Evolutionary conservation across 257 asterid genomes (phyloP), one percentile per base, ranked within the genome.

Genomic region (Coffea canephora): DNA sequence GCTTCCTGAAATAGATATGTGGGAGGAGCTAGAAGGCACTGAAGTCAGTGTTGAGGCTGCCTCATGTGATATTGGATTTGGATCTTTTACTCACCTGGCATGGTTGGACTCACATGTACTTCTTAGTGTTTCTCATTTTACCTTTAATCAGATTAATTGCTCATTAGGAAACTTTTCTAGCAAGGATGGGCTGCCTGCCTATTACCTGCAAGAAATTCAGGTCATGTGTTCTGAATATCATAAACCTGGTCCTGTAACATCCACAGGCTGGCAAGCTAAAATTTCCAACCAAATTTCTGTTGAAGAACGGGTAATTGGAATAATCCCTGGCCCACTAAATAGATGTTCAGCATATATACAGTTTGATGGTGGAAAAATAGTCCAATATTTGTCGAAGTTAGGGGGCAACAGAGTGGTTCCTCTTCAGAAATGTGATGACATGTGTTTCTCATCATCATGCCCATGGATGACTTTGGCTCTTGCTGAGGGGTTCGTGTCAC

Each of bases 11-110:
- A 86, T 90, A 81, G 90, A 91, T 84, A 86, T 86, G 79, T 94
- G 97, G 99, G 99, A 96, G 83, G 97, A 89, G 80, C 88, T 96
- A 81, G 99, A 96, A 88, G 94, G 92, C 74, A 87, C 85, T 78
- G 84, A 82, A 77, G 84, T 94, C 79, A 79, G 79, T 83, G 83
- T 92, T 49, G 97, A 94, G 81, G 84, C 94, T 82, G 82, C 87
- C 61, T 79, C 86, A 74, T 82, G 84, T 83, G 90, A 79, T 82
- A 64, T 80, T 55, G 81, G 78, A 64, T 73, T 77, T 79, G 89
- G 88, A 54, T 80, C 92, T 77, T 78, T 85, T 82, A 78, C 82
- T 46, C 94, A 94, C 87, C 88, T 96, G 77, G 82, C 88, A 48
- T 94, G 97, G 98, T 84, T 96, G 76, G 95, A 90, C 83, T 85